Conservation (phyloP, 345 rosid species). For the Abelmoschus esculentus region DNA sequence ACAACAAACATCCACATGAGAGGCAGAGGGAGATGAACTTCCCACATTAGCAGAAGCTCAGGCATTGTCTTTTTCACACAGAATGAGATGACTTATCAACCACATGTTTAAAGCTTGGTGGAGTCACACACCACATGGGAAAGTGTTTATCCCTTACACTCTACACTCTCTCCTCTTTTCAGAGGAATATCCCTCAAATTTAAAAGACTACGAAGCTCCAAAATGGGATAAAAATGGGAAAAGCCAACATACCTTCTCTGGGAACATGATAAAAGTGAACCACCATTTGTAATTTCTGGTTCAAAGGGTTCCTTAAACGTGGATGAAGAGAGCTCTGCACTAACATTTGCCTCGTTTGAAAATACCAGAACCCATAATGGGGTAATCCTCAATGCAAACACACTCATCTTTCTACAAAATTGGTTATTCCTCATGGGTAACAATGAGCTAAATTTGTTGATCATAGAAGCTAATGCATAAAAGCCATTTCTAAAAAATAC, state of each 20-base stretch:
- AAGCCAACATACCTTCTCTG: neutral
- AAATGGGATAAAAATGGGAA: neutral
- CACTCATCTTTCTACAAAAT: neutral
- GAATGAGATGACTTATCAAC: neutral
- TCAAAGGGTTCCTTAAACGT: neutral
- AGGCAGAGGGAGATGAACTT: neutral
- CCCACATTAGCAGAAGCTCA: neutral
- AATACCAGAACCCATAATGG: neutral
- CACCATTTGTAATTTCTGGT: neutral
- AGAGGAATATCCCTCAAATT: neutral
- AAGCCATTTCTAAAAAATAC: neutral
- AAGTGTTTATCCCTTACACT: neutral
- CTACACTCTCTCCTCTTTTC: neutral
- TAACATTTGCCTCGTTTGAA: neutral
- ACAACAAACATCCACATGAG: neutral
- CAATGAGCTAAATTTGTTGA: neutral
- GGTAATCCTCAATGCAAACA: neutral
- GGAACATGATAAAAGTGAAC: neutral
- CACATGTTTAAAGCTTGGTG: conserved; percentile 1
- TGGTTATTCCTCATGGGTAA: neutral
- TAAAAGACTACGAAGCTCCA: neutral
- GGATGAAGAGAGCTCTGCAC: neutral
- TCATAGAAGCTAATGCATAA: neutral
- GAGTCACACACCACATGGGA: neutral
- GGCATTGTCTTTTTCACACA: neutral